These are phyloP conservation scores for Trichoderma reesei DNA, from an alignment of 495 filamentous ascomycete species.

Conservation along the genomic window DNA sequence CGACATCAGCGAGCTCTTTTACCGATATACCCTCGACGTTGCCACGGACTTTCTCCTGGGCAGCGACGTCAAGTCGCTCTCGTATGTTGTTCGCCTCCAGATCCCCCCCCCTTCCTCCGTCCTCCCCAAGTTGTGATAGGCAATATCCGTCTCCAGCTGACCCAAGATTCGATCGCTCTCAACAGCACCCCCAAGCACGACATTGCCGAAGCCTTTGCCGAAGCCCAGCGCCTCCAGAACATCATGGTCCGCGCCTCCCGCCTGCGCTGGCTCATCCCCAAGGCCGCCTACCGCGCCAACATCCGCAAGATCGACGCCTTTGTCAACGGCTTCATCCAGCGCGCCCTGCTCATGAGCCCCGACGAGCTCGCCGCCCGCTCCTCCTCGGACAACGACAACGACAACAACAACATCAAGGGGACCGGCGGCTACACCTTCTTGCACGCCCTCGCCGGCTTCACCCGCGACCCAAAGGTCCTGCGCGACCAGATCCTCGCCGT, in stretches of 20 bases:
- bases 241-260: constrained; percentile 48
- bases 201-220: constrained; percentile 67
- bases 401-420: too few species aligned
- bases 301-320: constrained; percentile 65
- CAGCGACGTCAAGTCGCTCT: constrained; percentile 58
- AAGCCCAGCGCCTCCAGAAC: constrained; percentile 61
- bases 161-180: neutral
- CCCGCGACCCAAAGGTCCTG: constrained; percentile 59
- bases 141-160: neutral
- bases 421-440: constrained; percentile 64
- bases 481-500: constrained; percentile 74
- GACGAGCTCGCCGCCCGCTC: constrained; percentile 51
- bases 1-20: constrained; percentile 63
- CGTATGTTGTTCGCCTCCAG: constrained; percentile 18
- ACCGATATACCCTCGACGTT: constrained; percentile 72
- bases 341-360: constrained; percentile 49
- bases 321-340: constrained; percentile 63
- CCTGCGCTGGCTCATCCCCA: constrained; percentile 46
- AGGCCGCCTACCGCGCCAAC: constrained; percentile 45
- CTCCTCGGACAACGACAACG: constrained; percentile 37
- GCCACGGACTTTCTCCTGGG: constrained; percentile 86
- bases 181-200: constrained; percentile 29
- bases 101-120: neutral
- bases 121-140: neutral
- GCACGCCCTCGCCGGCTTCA: constrained; percentile 66